These are phyloP conservation scores for Lecanicillium sp. DNA, from an alignment of 2,329 filamentous ascomycete genomes.

Conservation along the genomic window DNA sequence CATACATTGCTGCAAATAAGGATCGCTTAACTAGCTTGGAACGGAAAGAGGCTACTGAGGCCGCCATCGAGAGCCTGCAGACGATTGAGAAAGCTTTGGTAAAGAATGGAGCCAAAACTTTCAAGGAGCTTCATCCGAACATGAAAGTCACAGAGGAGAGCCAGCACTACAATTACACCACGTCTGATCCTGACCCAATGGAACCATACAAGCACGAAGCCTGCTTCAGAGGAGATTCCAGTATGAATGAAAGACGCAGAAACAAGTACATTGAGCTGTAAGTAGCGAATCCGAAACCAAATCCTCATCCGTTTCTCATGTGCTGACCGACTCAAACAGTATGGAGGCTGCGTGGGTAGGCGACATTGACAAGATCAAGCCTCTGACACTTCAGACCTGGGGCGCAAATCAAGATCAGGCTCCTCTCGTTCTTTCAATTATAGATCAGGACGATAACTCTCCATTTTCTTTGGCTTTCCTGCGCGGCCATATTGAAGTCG, in stretches of 20 bases:
- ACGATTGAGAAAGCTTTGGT: constrained; percentile 47
- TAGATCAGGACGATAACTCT: constrained; percentile 40
- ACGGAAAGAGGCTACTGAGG: constrained; percentile 48
- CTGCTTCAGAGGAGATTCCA: constrained; percentile 41
- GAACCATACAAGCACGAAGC: constrained; percentile 41
- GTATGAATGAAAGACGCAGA: constrained; percentile 46
- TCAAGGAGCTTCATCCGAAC: constrained; percentile 54
- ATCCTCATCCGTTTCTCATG: background rate
- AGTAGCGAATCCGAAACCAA: constrained; percentile 19
- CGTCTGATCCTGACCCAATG: constrained; percentile 11
- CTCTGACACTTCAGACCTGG: constrained; percentile 53
- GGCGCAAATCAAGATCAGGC: constrained; percentile 40
- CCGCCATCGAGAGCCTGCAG: constrained; percentile 43
- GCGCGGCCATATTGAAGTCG: constrained; percentile 55
- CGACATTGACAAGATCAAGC: constrained; percentile 58
- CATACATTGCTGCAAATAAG: constrained; percentile 10
- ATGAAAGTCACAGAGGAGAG: constrained; percentile 19
- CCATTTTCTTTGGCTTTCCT: constrained; percentile 63
- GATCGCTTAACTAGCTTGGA: constrained; percentile 28
- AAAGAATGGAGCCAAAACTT: constrained; percentile 55
- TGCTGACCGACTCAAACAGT: too few relatives aligned
- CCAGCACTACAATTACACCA: constrained; percentile 4
- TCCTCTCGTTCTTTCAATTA: constrained; percentile 56
- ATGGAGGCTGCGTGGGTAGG: constrained; percentile 68
- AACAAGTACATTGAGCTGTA: constrained; percentile 56